Base-by-base conservation (phyloP, 306 rosid genomes). In the Benincasa hispida region DNA sequence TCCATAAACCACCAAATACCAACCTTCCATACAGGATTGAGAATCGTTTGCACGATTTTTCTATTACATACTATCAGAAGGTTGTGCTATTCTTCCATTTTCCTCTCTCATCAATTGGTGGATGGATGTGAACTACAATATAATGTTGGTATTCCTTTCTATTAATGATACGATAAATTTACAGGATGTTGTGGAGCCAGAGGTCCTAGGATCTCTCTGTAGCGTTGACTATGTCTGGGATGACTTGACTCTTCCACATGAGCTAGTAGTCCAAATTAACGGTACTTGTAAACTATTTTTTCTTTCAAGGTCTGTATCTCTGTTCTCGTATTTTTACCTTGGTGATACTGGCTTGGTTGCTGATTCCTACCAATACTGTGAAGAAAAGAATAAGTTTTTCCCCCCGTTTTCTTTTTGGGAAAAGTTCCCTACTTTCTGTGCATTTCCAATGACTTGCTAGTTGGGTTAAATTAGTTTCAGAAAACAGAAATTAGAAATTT, bases 51-150 rank as follows among this genome's bases (percentile, higher is more conserved):
- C 86, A 30, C 51, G 68, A 78, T 56, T 83, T 87, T 47, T 85
- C 97, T 72, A 79, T 94, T 79, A 90, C 97, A 60, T 94, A 83
- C 88, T 90, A 87, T 83, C 98, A 94, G 79, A 90, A 94, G 98
- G 98, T 91, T 76, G 73, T 82, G 61, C 67, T 63, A 8, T 66
- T 48, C 18, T 78, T 84, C 51, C 22, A 50, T 81, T 79, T 60
- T 41, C 74, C 56, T 55, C 61, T 39, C 72, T 81, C 73, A 48
- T 78, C 61, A 77, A 61, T 57, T 79, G 75, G 75, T 78, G 39
- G 28, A 51, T 47, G 57, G 70, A 55, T 84, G 76, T 60, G 51
- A 24, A 42, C 34, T 41, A 69, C 22, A 1, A 25, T 41, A 6
- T 12, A 54, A 62, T 28, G 28, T 80, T 42, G 25, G 78, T 72